Base-by-base conservation (phyloP, 495 filamentous ascomycete genomes). In the Cairneyella variabilis region DNA sequence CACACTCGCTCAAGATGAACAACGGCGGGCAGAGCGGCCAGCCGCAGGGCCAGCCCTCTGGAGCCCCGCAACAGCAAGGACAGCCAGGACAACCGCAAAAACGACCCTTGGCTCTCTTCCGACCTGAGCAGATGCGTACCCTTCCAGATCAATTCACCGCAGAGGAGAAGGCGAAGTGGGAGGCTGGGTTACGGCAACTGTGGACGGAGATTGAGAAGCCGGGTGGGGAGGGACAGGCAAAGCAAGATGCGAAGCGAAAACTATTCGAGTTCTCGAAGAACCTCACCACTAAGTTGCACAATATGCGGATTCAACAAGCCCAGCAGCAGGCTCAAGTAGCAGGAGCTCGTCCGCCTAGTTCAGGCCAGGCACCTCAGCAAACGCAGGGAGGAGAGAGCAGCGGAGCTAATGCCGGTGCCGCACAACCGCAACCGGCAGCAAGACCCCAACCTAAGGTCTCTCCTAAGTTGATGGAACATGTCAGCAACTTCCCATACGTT, bases 161-260 rank as follows among this genome's bases (percentile, higher is more conserved):
- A 3, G 76, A 84, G 11, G 83, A 87, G 48, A 88, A 83, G 58
- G 51, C 60, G 8, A 84, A 86, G 62, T 89, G 90, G 53, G 77
- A 86, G 46, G 66, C 74, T 40, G 76, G 86, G 2, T 75, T 92
- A 11, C 74, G 76, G 16, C 64, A 58, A 12, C 66, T 91, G 9
- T 89, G 84, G 76, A 66, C 73, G 12, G 61, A 73, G 9, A 76
- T 91, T 32, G 83, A 86, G 37, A 77, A 62, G 14, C 74, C 78
- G n/a, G 69, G 77, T 7, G 66, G 72, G 5, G 75, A 80, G 14
- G 78, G 72, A 3, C 50, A 68, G 1, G 80, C 85, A 47, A 83
- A 88, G 42, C 71, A 75, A 47, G 64, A 69, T 1, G 88, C 89
- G 0, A 83, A 85, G 62, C 67, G 69, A 11, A 88, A 83, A 63